phyloP scores from a whole-genome alignment of 805 yeast genomes.

The Saccharomycopsis selenospora region DNA sequence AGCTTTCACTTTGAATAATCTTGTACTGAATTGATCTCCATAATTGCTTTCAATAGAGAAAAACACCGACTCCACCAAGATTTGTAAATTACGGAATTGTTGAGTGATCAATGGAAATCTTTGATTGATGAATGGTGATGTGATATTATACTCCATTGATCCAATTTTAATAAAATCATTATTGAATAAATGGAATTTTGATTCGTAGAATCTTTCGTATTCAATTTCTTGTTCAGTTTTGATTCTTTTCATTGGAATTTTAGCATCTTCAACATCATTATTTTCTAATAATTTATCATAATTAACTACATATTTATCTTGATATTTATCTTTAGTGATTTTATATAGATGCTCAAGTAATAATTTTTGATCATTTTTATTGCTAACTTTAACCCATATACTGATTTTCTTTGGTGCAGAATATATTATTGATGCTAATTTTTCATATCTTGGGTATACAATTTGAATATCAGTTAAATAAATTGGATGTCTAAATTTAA shows the following conservation, averaged over 20 bases:
- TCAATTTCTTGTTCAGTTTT: constrained; percentile 12
- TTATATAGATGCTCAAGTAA: constrained; percentile 6
- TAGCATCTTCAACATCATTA: constrained; percentile 5
- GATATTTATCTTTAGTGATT: constrained; percentile 6
- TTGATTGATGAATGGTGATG: constrained; percentile 9
- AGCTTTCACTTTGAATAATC: constrained; percentile 17
- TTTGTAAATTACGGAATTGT: constrained; percentile 14
- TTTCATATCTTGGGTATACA: constrained; percentile 32
- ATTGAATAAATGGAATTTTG: constrained; percentile 13
- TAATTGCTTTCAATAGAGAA: constrained; percentile 21
- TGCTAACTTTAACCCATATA: constrained; percentile 27
- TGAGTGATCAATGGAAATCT: constrained; percentile 7
- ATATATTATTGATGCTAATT: constrained; percentile 32
- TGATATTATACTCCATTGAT: constrained; percentile 15
- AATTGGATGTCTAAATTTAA: constrained; percentile 34
- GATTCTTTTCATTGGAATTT: constrained; percentile 16
- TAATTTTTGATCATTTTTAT: constrained; percentile 13
- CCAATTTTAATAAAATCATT: constrained; percentile 18
- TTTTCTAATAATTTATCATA: constrained; percentile 12
- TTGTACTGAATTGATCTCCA: constrained; percentile 19
- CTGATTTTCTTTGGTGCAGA: constrained; percentile 34
- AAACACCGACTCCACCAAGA: constrained; percentile 12
- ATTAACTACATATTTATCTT: constrained; percentile 13
- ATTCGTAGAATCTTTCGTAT: constrained; percentile 20
- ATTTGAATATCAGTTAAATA: constrained; percentile 32